phyloP scores from a whole-genome alignment of 371 early-diverging fungal species.

The Apophysomyces variabilis region DNA sequence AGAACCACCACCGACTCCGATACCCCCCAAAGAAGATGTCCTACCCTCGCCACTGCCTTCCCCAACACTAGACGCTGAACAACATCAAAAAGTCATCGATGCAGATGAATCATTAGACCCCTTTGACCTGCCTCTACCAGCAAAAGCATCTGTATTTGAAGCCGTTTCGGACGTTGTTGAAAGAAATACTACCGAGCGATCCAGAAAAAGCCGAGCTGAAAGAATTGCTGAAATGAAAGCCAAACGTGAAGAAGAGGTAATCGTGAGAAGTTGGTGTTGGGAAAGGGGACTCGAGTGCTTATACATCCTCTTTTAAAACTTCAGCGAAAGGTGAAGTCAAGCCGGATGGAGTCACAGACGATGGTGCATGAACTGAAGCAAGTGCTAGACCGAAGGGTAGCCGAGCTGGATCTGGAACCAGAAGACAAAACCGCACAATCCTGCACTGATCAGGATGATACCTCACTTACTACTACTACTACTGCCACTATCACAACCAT shows the following conservation, averaged over 20 bases:
- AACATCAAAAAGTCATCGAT: slow-evolving; percentile 17
- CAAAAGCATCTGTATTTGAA: slow-evolving; percentile 52
- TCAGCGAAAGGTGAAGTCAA: slow-evolving; percentile 36
- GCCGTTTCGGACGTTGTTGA: slow-evolving; percentile 47
- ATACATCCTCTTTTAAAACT: background rate
- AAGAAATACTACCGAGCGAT: slow-evolving; percentile 28
- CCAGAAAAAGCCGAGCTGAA: slow-evolving; percentile 61
- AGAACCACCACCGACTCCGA: slow-evolving; percentile 28
- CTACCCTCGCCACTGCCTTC: slow-evolving; percentile 25
- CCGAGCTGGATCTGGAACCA: slow-evolving; percentile 37
- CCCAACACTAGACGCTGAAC: slow-evolving; percentile 15
- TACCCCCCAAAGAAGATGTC: slow-evolving; percentile 21
- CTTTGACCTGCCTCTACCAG: slow-evolving; percentile 41
- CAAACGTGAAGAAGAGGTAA: slow-evolving; percentile 56
- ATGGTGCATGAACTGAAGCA: slow-evolving; percentile 71
- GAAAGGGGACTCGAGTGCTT: no score
- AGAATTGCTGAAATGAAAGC: slow-evolving; percentile 60
- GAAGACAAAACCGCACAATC: background rate
- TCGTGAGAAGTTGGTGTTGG: background rate
- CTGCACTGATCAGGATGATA: slow-evolving; percentile 1
- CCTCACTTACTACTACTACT: background rate
- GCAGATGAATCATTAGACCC: slow-evolving; percentile 43
- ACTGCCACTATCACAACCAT: background rate
- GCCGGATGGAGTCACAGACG: slow-evolving; percentile 44
- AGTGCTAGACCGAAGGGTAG: slow-evolving; percentile 56